These are phyloP conservation scores for Emergomyces orientalis DNA, from an alignment of 2,329 filamentous ascomycete species.

Conservation along the genomic window DNA sequence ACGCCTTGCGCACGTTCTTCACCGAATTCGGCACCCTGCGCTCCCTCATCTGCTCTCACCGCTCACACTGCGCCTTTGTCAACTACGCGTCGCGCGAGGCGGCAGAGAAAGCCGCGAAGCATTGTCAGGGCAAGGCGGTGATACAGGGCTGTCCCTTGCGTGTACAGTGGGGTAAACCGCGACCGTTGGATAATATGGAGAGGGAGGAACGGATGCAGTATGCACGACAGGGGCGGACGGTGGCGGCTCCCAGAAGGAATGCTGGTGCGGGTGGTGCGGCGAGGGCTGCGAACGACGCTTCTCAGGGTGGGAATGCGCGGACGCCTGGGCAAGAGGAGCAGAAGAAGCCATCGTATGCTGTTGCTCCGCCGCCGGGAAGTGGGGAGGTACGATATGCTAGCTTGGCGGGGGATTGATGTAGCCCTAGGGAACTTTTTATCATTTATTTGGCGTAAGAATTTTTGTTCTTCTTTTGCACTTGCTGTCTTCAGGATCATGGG, in stretches of 20 bases:
- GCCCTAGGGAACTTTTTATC: neutral
- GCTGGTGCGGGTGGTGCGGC: constrained; percentile 9
- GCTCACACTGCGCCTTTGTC: constrained; percentile 93
- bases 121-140: constrained; percentile 78
- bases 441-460: neutral
- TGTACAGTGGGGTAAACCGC: constrained; percentile 87
- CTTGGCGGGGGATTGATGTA: constrained; percentile 62
- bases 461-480: neutral
- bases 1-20: constrained; percentile 85
- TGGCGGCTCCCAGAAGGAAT: constrained; percentile 41
- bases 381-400: constrained; percentile 77
- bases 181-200: constrained; percentile 84
- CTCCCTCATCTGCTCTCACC: constrained; percentile 89
- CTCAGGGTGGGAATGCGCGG: constrained; percentile 27
- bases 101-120: constrained; percentile 75
- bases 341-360: constrained; percentile 34
- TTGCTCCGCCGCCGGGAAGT: constrained; percentile 71
- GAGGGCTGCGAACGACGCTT: constrained; percentile 16
- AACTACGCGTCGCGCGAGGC: constrained; percentile 80
- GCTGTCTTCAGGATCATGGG: neutral
- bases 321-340: constrained; percentile 34
- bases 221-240: constrained; percentile 63
- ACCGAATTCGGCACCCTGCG: constrained; percentile 79
- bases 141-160: constrained; percentile 84
- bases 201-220: constrained; percentile 74